phyloP scores from a whole-genome alignment of 805 yeast genomes.

The Diddensiella transvaalensis region DNA sequence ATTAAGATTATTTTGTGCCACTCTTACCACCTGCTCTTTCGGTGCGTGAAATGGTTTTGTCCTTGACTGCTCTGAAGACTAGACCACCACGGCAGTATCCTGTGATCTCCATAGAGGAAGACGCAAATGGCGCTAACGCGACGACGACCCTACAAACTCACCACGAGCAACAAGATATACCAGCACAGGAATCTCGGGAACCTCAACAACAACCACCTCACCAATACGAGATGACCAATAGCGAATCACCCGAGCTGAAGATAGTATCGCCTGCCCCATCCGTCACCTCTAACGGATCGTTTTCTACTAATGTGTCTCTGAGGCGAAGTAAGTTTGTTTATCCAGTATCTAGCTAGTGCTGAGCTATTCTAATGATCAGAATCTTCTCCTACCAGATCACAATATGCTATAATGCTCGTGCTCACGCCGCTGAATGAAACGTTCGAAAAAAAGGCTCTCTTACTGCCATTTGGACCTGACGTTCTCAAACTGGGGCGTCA shows the following conservation, averaged over 20 bases:
- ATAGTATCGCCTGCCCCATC: too few species aligned
- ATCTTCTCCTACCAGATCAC: slow-evolving; percentile 27
- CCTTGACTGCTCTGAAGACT: background rate
- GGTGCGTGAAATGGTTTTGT: background rate
- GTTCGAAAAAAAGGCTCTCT: slow-evolving; percentile 72
- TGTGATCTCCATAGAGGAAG: background rate
- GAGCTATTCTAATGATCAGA: too few species aligned
- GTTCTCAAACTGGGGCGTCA: slow-evolving; percentile 88
- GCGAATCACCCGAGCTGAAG: too few species aligned
- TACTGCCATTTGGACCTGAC: slow-evolving; percentile 78
- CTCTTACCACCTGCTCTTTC: too few species aligned
- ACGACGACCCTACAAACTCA: too few species aligned
- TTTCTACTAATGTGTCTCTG: slow-evolving; percentile 3
- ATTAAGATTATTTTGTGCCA: too few species aligned
- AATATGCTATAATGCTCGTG: slow-evolving; percentile 50
- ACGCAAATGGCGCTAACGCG: background rate
- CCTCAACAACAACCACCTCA: too few species aligned
- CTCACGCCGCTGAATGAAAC: slow-evolving; percentile 76
- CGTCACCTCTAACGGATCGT: background rate
- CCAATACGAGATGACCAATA: background rate
- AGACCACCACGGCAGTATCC: background rate
- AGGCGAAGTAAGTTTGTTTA: background rate
- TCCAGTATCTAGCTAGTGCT: too few species aligned
- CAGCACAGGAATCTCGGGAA: too few species aligned
- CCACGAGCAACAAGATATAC: too few species aligned